Conservation (phyloP, 306 rosid genomes). For the Cicer pinnatifidum region DNA sequence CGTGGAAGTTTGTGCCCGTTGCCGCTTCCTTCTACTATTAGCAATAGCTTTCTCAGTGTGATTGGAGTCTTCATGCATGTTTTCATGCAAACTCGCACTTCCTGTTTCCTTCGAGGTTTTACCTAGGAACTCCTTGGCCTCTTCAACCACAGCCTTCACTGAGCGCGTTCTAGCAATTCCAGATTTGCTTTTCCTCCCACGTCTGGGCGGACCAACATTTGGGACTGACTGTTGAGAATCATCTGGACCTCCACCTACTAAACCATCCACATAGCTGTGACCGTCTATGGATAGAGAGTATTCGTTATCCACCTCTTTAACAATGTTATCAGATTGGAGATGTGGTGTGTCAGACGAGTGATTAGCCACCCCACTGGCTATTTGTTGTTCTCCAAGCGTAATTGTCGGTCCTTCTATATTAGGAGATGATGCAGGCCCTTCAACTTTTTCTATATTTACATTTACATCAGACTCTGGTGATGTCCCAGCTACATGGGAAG, state of each 20-base stretch:
- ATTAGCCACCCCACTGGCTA: conserved; percentile 45
- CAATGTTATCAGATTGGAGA: conserved; percentile 45
- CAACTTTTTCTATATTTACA: conserved; percentile 43
- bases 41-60: conserved; percentile 46
- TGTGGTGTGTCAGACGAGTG: conserved; percentile 44
- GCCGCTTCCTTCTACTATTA: conserved; percentile 65
- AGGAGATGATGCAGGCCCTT: conserved; percentile 42
- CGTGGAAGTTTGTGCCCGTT: conserved; percentile 54
- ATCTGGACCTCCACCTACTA: conserved; percentile 62
- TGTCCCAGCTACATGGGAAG: conserved; percentile 49
- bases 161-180: conserved; percentile 70
- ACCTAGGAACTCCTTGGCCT: conserved; percentile 70
- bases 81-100: conserved; percentile 50
- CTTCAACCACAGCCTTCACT: conserved; percentile 77
- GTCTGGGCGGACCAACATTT: conserved; percentile 51
- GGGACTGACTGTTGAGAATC: conserved; percentile 76
- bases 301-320: conserved; percentile 50
- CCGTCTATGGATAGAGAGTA: conserved; percentile 55
- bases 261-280: conserved; percentile 60
- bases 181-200: conserved; percentile 54
- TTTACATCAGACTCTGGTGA: conserved; percentile 49
- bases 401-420: conserved; percentile 44
- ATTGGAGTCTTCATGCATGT: conserved; percentile 62
- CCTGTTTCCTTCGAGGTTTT: conserved; percentile 54
- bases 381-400: conserved; percentile 46